Base-by-base conservation (phyloP, 139 green algal genomes). In the Chlorella vulgaris region DNA sequence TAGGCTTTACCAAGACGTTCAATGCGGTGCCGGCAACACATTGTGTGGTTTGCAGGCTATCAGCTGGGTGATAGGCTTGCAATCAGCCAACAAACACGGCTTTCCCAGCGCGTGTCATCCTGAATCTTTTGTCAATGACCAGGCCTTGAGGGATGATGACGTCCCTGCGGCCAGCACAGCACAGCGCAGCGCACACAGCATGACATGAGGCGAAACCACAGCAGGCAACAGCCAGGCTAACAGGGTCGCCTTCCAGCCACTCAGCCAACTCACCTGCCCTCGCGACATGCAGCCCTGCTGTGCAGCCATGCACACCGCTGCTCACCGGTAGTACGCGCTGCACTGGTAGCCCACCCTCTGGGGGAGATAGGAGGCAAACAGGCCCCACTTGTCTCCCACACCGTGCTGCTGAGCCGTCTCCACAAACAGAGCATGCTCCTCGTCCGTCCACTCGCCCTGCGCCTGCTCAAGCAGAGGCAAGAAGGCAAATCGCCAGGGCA, bases 291-390 rank as follows among this genome's bases (percentile, higher is more conserved):
- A 58, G 66, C 21, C 36, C 38, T 7, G 26, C 36, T 35, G 8
- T 8, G 8, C 29, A 31, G 31, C 38, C 13, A 36, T 1, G 7
- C 38, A 2, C 13, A 31, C 36, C 71, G 29, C 69, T 38, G 50
- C 50, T 39, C 60, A 71, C 76, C 82, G 71, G 82, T 94, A 94
- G 81, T 91, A 94, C 0, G 84, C 81, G 35, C 78, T 89, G 85
- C 91, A 95, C 80, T 95, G 91, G 85, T 96, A 96, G 26, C 92
- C 92, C 7, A 96, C 92, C 2, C 92, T 79, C 53, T 89, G 85
- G 0, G 82, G 85, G 22, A 96, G 89, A 85, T 93, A 79, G 0
- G 87, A 91, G 2, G 92, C 84, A 73, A 96, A 96, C 0, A 96
- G 83, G 18, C 92, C 92, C 92, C 92, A 96, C 68, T 93, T 95